A percentile compares a stretch with the other conserved stretches of the same genome.
Conservation (phyloP, 306 rosid species). For the Herpetospermum pedunculosum region DNA sequence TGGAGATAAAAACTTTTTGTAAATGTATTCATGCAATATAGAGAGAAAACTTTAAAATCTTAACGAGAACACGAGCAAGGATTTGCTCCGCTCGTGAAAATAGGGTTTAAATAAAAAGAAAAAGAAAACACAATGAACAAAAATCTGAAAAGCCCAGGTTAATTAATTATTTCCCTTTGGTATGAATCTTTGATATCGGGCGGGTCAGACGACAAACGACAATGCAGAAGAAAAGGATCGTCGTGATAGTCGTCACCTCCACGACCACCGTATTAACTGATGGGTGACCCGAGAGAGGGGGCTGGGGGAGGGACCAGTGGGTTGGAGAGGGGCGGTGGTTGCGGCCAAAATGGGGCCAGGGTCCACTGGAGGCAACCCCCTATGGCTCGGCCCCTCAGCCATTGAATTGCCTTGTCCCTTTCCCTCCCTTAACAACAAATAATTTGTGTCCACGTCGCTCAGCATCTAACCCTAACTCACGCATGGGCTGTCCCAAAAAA, state of each 20-base stretch:
- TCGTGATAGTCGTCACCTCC: background rate
- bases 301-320: slow-evolving; percentile 18
- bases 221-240: background rate
- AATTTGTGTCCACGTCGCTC: slow-evolving; percentile 1
- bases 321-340: slow-evolving; percentile 28
- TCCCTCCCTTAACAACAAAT: slow-evolving; percentile 15
- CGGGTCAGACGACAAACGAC: background rate
- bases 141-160: too few species aligned
- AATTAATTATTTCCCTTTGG: too few species aligned
- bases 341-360: slow-evolving; percentile 18
- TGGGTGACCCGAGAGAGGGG: background rate
- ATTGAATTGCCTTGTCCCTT: slow-evolving; percentile 40
- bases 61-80: too few species aligned
- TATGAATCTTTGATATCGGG: too few species aligned
- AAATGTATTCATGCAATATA: too few species aligned
- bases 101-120: too few species aligned
- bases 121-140: too few species aligned
- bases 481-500: slow-evolving; percentile 10
- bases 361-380: slow-evolving; percentile 26
- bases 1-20: too few species aligned
- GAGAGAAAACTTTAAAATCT: too few species aligned
- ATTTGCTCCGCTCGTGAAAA: too few species aligned
- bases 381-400: slow-evolving; percentile 29
- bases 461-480: background rate
- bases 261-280: background rate